Base-by-base conservation (phyloP, 1,284 basidiomycete genomes). In the Amylostereum areolatum region DNA sequence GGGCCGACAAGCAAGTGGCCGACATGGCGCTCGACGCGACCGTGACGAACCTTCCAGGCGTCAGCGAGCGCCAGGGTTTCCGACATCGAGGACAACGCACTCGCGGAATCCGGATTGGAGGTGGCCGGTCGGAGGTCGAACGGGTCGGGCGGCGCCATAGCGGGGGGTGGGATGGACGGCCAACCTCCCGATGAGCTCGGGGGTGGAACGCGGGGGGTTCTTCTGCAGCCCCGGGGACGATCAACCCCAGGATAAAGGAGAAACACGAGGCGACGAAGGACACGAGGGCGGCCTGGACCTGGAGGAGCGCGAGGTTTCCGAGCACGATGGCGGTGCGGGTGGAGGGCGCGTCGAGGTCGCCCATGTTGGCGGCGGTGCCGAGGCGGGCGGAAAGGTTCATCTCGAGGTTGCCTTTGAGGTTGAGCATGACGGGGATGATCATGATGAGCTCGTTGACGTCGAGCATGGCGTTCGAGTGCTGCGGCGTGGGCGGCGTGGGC, bases 401-500 rank as follows among this genome's bases (percentile, higher is more conserved):
- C 68, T 96, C 94, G 42, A 98, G 79, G 59, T 97, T 97, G 12
- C 96, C 96, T 64, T 97, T 97, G 54, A 99, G 81, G 61, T 98
- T 99, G 57, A 96, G 80, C 25, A 98, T 74, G 58, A 97, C 94
- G 9, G 96, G 95, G 6, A 97, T 86, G 51, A 98, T 89, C 73
- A 98, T 95, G 61, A 98, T 95, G 50, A 98, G 83, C 66, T 99
- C 95, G 73, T 97, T 89, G 45, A 96, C 82, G 48, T 87, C 79
- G 46, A 78, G 76, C 78, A 99, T 96, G 39, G 94, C 92, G 51
- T 75, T 77, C 94, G 94, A 98, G 50, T 77, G 80, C 88, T 92
- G 52, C 2, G 35, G 37, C n/a, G n/a, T 18, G 37, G 12, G 37
- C 27, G 27, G 24, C 3, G 27, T 29, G 34, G 35, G n/a, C 30